A percentile compares a stretch with the other conserved stretches of the same genome.
These are phyloP conservation scores for Leishmania aethiopica DNA, from an alignment of 208 protist genomes.

Conservation along the genomic window DNA sequence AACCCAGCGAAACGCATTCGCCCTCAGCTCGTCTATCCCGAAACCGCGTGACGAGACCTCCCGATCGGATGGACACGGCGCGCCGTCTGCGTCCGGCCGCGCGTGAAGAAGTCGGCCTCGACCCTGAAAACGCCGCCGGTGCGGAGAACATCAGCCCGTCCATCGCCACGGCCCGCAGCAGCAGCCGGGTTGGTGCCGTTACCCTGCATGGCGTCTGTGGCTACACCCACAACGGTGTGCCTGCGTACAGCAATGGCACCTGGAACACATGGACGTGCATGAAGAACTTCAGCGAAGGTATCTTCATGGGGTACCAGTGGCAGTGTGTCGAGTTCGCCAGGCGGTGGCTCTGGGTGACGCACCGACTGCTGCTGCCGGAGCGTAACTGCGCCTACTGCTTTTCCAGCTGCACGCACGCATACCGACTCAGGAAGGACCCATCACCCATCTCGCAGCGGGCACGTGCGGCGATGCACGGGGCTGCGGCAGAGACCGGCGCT, in stretches of 20 bases:
- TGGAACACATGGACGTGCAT: slow-evolving; percentile 44
- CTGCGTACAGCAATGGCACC: slow-evolving; percentile 76
- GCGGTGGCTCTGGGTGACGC: slow-evolving; percentile 69
- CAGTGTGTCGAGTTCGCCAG: slow-evolving; percentile 90
- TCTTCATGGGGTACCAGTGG: slow-evolving; percentile 87
- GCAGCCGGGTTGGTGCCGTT: background rate
- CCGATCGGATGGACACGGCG: background rate
- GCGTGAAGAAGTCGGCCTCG: background rate
- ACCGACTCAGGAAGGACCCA: slow-evolving; percentile 22
- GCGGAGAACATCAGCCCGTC: background rate
- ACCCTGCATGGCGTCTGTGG: slow-evolving; percentile 58
- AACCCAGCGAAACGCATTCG: background rate
- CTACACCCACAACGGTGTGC: slow-evolving; percentile 52
- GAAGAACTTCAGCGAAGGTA: slow-evolving; percentile 47
- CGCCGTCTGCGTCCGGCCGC: background rate
- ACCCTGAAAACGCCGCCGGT: background rate
- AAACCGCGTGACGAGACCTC: background rate
- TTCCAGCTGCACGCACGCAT: slow-evolving; percentile 30
- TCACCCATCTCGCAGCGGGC: background rate
- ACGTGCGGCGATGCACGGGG: background rate
- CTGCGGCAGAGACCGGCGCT: background rate
- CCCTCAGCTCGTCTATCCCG: background rate
- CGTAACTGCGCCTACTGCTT: slow-evolving; percentile 56
- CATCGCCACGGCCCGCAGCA: background rate
- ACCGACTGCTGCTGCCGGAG: slow-evolving; percentile 63